Percentiles rank a stretch among this genome's conserved stretches.
Conservation (phyloP, 352 stramenopile species). For the Thalassiosira delicatula region DNA sequence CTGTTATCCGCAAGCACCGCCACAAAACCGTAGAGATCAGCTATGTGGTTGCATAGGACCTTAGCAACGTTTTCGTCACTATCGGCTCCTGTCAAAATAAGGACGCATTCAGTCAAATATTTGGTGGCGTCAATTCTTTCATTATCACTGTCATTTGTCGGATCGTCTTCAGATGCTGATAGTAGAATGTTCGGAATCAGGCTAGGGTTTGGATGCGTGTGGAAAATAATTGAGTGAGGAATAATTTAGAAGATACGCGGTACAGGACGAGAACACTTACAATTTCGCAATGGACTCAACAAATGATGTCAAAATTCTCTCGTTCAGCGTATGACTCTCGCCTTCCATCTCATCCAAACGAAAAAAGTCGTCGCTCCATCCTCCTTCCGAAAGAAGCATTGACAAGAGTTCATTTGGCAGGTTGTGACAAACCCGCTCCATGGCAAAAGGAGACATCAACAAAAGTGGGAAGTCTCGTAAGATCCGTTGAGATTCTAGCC, state of each 20-base stretch:
- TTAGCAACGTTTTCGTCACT: constrained; percentile 57
- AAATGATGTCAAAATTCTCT: constrained; percentile 55
- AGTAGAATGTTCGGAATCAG: constrained; percentile 69
- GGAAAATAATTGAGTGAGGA: background rate
- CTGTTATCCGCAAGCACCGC: constrained; percentile 51
- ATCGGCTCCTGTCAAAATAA: constrained; percentile 48
- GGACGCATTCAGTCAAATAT: constrained; percentile 51
- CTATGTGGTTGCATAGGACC: constrained; percentile 57
- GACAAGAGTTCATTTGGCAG: constrained; percentile 57
- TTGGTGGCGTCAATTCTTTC: constrained; percentile 36
- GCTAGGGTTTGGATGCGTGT: constrained; percentile 20
- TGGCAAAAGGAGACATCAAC: constrained; percentile 51
- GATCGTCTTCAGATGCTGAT: constrained; percentile 35
- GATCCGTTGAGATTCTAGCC: constrained; percentile 56
- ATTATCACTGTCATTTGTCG: constrained; percentile 28
- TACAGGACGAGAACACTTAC: too few species aligned
- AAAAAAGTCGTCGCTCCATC: constrained; percentile 63
- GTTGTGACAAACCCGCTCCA: constrained; percentile 44
- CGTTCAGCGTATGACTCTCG: constrained; percentile 30
- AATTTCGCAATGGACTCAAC: constrained; percentile 52
- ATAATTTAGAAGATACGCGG: too few species aligned
- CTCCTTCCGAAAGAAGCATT: constrained; percentile 42
- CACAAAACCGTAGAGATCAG: constrained; percentile 60
- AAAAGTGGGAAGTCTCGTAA: constrained; percentile 63
- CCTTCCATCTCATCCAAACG: constrained; percentile 29